These are phyloP conservation scores for Boletus pseudopeckii DNA, from an alignment of 768 basidiomycete species.

Conservation along the genomic window DNA sequence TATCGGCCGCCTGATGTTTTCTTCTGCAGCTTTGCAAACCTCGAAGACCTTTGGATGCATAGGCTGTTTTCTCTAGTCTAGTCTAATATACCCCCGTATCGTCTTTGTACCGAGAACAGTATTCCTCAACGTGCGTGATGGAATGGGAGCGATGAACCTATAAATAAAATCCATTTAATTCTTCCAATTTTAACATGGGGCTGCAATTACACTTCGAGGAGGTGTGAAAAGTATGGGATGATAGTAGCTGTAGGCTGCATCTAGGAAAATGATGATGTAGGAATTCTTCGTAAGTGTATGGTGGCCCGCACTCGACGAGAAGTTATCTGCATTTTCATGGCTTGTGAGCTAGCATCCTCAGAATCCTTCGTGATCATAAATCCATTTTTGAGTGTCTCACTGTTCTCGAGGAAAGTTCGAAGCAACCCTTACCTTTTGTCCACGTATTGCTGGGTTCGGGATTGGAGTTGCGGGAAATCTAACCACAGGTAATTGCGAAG, in stretches of 20 bases:
- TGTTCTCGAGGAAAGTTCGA: not conserved
- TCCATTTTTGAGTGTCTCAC: not conserved
- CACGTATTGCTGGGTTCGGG: not conserved
- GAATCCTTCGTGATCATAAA: not conserved
- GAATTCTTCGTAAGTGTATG: not conserved
- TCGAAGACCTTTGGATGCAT: not conserved
- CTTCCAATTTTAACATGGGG: not conserved
- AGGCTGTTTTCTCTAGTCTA: not conserved
- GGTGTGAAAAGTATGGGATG: not conserved
- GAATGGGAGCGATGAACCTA: not conserved
- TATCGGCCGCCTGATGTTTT: not conserved
- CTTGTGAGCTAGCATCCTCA: not conserved
- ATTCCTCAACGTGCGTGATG: not conserved
- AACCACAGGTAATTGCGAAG: not conserved
- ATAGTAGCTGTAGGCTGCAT: too few species aligned
- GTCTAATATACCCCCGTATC: not conserved
- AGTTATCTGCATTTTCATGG: not conserved
- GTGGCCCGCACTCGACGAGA: not conserved
- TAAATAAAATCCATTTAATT: not conserved
- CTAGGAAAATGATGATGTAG: not conserved
- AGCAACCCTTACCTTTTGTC: slow-evolving; percentile 1
- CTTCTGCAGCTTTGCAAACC: not conserved
- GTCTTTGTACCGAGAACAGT: not conserved
- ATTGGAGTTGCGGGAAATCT: slow-evolving; percentile 9
- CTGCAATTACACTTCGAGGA: not conserved